Evolutionary conservation across 345 rosid genomes (phyloP).

Genomic region (Erodium maritimum): DNA sequence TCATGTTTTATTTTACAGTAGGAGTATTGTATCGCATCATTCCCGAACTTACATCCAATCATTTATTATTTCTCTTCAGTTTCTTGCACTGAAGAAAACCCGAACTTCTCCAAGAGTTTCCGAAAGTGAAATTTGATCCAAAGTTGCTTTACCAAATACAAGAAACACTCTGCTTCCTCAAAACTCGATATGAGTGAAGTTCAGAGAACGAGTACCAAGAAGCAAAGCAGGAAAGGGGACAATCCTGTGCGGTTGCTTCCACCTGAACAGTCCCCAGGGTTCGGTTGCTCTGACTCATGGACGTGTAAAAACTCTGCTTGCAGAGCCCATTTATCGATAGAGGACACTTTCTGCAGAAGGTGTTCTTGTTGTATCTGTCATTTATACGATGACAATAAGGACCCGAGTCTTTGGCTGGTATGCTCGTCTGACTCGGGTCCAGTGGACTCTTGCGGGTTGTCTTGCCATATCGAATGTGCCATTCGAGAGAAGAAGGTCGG

Average conservation of each 20-base stretch:
- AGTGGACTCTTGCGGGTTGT: conserved; percentile 69
- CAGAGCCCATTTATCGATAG: conserved; percentile 43
- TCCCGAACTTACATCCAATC: too few relatives aligned
- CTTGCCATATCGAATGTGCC: conserved; percentile 94
- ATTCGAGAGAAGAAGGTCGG: conserved; percentile 75
- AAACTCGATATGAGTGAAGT: conserved; percentile 59
- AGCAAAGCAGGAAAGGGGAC: conserved; percentile 61
- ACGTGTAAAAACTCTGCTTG: conserved; percentile 65
- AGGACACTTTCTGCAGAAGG: conserved; percentile 81
- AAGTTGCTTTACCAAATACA: conserved; percentile 38
- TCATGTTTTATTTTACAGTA: too few relatives aligned
- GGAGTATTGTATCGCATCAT: too few relatives aligned
- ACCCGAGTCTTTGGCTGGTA: conserved; percentile 74
- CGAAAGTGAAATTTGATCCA: conserved; percentile 42
- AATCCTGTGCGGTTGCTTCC: conserved; percentile 36
- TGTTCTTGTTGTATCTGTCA: conserved; percentile 97
- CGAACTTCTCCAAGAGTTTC: conserved; percentile 47
- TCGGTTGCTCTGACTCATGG: conserved; percentile 46
- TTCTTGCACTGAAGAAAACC: conserved; percentile 46
- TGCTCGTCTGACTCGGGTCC: conserved; percentile 45
- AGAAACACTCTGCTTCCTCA: conserved; percentile 39
- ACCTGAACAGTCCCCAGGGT: conserved; percentile 30
- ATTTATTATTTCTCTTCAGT: conserved; percentile 17
- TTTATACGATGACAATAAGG: conserved; percentile 79
- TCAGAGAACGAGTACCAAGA: conserved; percentile 32